These are phyloP conservation scores for Pleurotus djamor DNA, from an alignment of 768 basidiomycete genomes.

Conservation along the genomic window DNA sequence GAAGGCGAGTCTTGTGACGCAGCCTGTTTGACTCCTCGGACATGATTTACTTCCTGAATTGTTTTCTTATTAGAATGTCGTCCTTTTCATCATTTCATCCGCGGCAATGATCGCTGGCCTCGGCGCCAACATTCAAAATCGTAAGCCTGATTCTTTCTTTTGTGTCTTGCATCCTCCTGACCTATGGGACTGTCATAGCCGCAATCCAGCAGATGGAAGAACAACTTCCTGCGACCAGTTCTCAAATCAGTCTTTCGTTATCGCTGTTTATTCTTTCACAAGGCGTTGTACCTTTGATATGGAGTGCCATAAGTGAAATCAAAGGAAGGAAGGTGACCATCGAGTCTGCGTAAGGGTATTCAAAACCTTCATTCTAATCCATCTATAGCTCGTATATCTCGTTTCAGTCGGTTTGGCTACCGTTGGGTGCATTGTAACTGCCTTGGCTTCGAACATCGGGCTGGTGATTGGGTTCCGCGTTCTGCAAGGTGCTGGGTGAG, in stretches of 20 bases:
- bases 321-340: slow-evolving; percentile 65
- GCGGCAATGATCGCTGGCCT: slow-evolving; percentile 61
- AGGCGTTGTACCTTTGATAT: slow-evolving; percentile 63
- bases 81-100: slow-evolving; percentile 43
- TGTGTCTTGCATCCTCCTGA: background rate
- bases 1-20: slow-evolving; percentile 38
- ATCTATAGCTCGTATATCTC: slow-evolving; percentile 49
- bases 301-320: slow-evolving; percentile 72
- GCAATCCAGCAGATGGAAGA: slow-evolving; percentile 58
- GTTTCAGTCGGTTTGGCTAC: slow-evolving; percentile 49
- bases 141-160: slow-evolving; percentile 23
- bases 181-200: slow-evolving; percentile 35
- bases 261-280: slow-evolving; percentile 76
- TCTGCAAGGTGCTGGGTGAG: slow-evolving; percentile 66
- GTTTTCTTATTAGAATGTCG: slow-evolving; percentile 29
- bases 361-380: background rate
- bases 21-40: no score
- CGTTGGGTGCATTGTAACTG: slow-evolving; percentile 54
- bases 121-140: slow-evolving; percentile 61
- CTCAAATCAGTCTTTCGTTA: slow-evolving; percentile 65
- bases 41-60: background rate
- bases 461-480: slow-evolving; percentile 67
- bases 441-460: slow-evolving; percentile 49
- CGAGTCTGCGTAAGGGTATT: background rate
- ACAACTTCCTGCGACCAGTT: slow-evolving; percentile 56